A percentile compares a stretch with the other conserved stretches of the same genome.
These are phyloP conservation scores for Sistotremastrum suecicum DNA, from an alignment of 768 basidiomycete genomes.

Conservation along the genomic window DNA sequence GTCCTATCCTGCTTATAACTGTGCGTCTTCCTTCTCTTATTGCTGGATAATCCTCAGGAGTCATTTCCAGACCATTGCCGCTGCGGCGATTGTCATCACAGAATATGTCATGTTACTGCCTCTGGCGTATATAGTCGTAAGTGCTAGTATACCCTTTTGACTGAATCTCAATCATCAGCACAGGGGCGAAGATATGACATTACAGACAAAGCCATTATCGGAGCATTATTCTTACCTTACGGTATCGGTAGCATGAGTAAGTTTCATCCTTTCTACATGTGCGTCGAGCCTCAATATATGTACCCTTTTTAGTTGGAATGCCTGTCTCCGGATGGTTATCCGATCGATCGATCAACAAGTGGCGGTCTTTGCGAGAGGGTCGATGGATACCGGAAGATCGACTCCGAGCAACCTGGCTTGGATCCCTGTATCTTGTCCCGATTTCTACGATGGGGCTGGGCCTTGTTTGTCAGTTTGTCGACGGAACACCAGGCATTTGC, in stretches of 20 bases:
- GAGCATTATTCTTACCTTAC: constrained; percentile 13
- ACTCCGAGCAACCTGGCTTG: constrained; percentile 35
- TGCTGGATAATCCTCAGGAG: constrained; percentile 3
- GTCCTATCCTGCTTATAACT: constrained; percentile 41
- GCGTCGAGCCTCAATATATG: too few relatives aligned
- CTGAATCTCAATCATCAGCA: too few relatives aligned
- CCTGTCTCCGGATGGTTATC: constrained; percentile 45
- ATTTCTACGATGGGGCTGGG: constrained; percentile 36
- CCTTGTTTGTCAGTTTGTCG: constrained; percentile 33
- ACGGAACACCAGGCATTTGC: constrained; percentile 33
- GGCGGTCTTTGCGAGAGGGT: constrained; percentile 35
- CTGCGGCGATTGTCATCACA: constrained; percentile 15
- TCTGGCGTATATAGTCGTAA: constrained; percentile 50
- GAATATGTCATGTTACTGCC: constrained; percentile 29
- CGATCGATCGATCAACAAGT: constrained; percentile 36
- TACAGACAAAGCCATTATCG: constrained; percentile 39
- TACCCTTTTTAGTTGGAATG: constrained; percentile 33
- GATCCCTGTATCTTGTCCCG: constrained; percentile 36
- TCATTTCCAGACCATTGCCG: constrained; percentile 30
- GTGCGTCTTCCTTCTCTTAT: constrained; percentile 22
- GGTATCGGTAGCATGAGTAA: constrained; percentile 11
- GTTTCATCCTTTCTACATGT: constrained; percentile 9
- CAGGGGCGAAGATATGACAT: constrained; percentile 47
- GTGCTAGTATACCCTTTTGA: not conserved
- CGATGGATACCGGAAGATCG: constrained; percentile 59